A percentile compares a stretch with the other conserved stretches of the same genome.
Conservation (phyloP, 2,329 filamentous ascomycete genomes). For the Coniochaeta pulveracea region DNA sequence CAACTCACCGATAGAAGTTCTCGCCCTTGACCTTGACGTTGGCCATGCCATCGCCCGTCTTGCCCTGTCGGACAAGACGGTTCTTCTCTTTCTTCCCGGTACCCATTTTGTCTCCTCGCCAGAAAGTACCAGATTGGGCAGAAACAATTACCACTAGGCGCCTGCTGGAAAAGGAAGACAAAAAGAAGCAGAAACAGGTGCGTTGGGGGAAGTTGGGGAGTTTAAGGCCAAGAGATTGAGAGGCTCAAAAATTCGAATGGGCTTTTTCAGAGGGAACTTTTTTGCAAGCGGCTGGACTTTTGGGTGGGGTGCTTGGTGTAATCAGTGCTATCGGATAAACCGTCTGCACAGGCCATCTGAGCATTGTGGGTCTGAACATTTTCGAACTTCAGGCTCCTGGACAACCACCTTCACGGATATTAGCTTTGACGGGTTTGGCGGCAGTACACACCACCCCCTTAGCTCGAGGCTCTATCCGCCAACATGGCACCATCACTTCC, state of each 20-base stretch:
- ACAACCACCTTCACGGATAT: too few species aligned
- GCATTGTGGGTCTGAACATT: too few species aligned
- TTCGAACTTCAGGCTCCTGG: too few species aligned
- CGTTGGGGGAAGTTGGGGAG: not conserved
- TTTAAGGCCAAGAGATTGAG: constrained; percentile 3
- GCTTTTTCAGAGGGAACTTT: not conserved
- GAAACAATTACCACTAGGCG: constrained; percentile 7
- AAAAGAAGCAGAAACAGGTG: not conserved
- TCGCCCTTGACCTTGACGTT: constrained; percentile 94
- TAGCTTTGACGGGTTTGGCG: too few species aligned
- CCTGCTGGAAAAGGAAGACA: constrained; percentile 1
- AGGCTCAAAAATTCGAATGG: constrained; percentile 4
- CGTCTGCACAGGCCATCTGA: too few species aligned
- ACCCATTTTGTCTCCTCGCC: constrained; percentile 49
- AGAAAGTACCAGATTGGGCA: constrained; percentile 14
- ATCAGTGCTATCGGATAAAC: too few species aligned
- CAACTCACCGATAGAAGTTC: constrained; percentile 73
- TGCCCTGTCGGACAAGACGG: constrained; percentile 76
- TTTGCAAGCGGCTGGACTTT: too few species aligned
- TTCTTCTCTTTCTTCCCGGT: constrained; percentile 83
- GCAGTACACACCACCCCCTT: too few species aligned
- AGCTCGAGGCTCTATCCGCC: not conserved
- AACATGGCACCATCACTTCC: constrained; percentile 16
- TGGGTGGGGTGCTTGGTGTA: too few species aligned
- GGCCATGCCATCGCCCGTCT: constrained; percentile 72